Conservation (phyloP, 306 rosid species). For the Oxytropis ochrocephala region DNA sequence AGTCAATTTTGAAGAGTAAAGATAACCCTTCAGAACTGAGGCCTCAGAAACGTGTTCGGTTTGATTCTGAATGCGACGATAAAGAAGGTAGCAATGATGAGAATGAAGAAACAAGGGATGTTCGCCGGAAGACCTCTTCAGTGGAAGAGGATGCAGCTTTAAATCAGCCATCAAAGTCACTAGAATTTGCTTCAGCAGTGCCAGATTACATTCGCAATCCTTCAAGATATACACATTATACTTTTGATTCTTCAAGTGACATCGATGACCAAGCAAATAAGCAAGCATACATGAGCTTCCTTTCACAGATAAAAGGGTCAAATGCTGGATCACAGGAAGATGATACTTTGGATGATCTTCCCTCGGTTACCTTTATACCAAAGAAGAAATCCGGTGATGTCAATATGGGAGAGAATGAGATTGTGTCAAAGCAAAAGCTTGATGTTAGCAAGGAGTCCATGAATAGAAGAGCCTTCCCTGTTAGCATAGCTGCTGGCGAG, state of each 20-base stretch:
- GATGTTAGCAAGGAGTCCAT: slow-evolving; percentile 36
- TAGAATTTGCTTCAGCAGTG: slow-evolving; percentile 45
- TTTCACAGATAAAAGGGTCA: slow-evolving; percentile 42
- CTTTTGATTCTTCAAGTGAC: slow-evolving; percentile 56
- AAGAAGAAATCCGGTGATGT: slow-evolving; percentile 67
- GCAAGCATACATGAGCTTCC: slow-evolving; percentile 71
- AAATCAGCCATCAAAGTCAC: slow-evolving; percentile 14
- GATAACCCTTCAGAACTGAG: slow-evolving; percentile 38
- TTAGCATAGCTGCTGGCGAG: slow-evolving; percentile 45
- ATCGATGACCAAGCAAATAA: slow-evolving; percentile 70
- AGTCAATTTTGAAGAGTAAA: slow-evolving; percentile 86
- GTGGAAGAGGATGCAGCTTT: slow-evolving; percentile 27
- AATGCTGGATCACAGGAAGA: slow-evolving; percentile 24
- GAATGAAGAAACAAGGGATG: slow-evolving; percentile 26
- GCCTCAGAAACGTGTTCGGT: slow-evolving; percentile 71
- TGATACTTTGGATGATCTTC: slow-evolving; percentile 43
- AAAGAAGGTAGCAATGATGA: slow-evolving; percentile 13
- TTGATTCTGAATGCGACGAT: slow-evolving; percentile 54
- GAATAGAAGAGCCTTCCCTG: slow-evolving; percentile 29
- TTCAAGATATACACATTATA: slow-evolving; percentile 57
- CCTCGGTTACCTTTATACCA: slow-evolving; percentile 64
- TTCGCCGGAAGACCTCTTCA: slow-evolving; percentile 24
- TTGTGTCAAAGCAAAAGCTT: slow-evolving; percentile 30
- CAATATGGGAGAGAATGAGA: slow-evolving; percentile 43
- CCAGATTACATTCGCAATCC: slow-evolving; percentile 80